Evolutionary conservation across 2,329 filamentous ascomycete species (phyloP).

Genomic region (Ceratocystis variospora): DNA sequence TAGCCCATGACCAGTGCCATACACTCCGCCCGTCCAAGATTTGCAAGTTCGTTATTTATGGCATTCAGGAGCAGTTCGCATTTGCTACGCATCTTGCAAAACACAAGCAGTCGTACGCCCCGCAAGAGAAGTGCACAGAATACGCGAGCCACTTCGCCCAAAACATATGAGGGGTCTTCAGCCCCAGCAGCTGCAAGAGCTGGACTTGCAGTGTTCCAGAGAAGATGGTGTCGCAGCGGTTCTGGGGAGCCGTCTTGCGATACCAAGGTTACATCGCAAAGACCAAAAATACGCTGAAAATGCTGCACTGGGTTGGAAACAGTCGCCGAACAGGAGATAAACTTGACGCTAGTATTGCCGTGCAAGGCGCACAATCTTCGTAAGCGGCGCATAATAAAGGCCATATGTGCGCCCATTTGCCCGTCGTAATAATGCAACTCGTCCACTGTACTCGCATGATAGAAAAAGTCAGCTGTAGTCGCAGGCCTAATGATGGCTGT

Average conservation of each 20-base stretch:
- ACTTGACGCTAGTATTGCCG: constrained; percentile 64
- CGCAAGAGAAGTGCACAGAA: constrained; percentile 82
- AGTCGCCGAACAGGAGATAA: constrained; percentile 92
- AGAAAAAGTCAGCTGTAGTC: constrained; percentile 3
- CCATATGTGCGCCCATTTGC: constrained; percentile 82
- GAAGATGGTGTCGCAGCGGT: constrained; percentile 7
- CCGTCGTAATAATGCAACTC: constrained; percentile 96
- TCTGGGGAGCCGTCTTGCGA: constrained; percentile 86
- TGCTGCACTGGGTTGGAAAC: constrained; percentile 85
- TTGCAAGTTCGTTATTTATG: constrained; percentile 62
- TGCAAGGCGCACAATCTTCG: constrained; percentile 78
- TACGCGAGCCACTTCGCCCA: constrained; percentile 65
- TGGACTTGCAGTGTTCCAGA: constrained; percentile 15
- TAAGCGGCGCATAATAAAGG: constrained; percentile 83
- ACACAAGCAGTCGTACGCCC: constrained; percentile 83
- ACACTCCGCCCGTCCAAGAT: constrained; percentile 60
- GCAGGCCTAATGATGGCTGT: not conserved
- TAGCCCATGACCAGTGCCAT: constrained; percentile 83
- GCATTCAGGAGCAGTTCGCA: constrained; percentile 75
- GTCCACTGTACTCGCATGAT: constrained; percentile 37
- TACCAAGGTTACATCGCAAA: constrained; percentile 64
- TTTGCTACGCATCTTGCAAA: constrained; percentile 74
- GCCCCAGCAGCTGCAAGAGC: not conserved
- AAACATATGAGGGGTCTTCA: constrained; percentile 7
- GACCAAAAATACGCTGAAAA: constrained; percentile 87